Base-by-base conservation (phyloP, 2,329 filamentous ascomycete species). In the Fusarium pilosicola region DNA sequence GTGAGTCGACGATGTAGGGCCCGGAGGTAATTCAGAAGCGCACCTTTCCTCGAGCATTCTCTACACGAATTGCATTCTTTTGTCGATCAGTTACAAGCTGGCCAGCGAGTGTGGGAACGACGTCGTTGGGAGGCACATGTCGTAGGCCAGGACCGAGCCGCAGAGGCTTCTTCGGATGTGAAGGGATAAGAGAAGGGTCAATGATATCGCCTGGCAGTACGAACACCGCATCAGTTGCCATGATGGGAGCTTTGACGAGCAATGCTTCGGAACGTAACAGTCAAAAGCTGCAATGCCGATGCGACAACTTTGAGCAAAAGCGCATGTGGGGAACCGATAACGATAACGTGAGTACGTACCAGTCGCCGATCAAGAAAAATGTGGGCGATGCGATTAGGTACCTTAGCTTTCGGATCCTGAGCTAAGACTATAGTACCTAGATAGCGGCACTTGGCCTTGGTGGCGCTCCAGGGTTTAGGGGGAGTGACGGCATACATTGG, bases 101-200 rank as follows among this genome's bases (percentile, higher is more conserved):
- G 76, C 91, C 91, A 62, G 90, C 88, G 72, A 93, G 87, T 62
- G 91, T 91, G 72, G 93, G 86, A 72, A 91, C 87, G 76, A 96
- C 90, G 44, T 90, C 90, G 75, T 88, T 89, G n/a, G 93, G 92
- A 48, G 94, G 93, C 68, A 94, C 90, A 81, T 97, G 91, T 70
- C 93, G 92, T 65, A 98, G 87, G 62, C 95, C 95, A 22, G 94
- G 93, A 34, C 95, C 95, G 32, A 98, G 88, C 63, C 93, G 94
- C 72, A 97, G 86, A 44, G 94, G 90, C 70, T 90, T 86, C 76
- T 91, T 94, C 54, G 88, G 87, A 71, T 92, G 88, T 36, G 89
- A 89, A 6, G 94, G 94, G 42, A 97, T 87, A 41, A 88, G 83
- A 32, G 88, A 86, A 3, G 88, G 81, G 66, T 94, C 89, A 51